These are phyloP conservation scores for Cytospora leucostoma DNA, from an alignment of 2,329 filamentous ascomycete species.

Conservation along the genomic window DNA sequence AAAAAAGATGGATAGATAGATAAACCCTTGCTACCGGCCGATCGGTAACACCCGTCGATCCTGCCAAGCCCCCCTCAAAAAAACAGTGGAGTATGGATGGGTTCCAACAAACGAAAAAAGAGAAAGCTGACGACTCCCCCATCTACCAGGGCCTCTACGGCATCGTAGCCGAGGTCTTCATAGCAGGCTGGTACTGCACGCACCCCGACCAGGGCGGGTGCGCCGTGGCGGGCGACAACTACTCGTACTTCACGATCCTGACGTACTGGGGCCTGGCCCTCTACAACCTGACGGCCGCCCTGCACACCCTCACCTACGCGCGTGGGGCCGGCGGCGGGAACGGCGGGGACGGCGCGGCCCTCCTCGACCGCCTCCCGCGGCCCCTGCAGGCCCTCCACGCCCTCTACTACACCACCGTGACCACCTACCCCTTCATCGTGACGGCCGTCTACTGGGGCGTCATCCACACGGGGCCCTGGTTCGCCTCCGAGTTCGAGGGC, in stretches of 20 bases:
- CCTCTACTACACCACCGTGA: slow-evolving; percentile 64
- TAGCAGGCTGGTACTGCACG: slow-evolving; percentile 66
- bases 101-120: background rate
- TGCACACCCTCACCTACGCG: slow-evolving; percentile 71
- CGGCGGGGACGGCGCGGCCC: slow-evolving; percentile 52
- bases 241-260: slow-evolving; percentile 81
- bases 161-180: slow-evolving; percentile 69
- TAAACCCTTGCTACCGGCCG: background rate
- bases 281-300: slow-evolving; percentile 69
- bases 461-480: slow-evolving; percentile 57
- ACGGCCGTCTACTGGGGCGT: slow-evolving; percentile 71
- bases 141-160: slow-evolving; percentile 60
- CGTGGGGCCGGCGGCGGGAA: slow-evolving; percentile 37
- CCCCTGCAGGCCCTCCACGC: slow-evolving; percentile 65
- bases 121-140: slow-evolving; percentile 1
- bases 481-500: slow-evolving; percentile 49
- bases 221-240: slow-evolving; percentile 53
- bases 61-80: background rate
- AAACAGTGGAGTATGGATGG: background rate
- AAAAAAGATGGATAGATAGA: background rate
- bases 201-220: slow-evolving; percentile 48
- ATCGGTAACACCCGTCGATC: slow-evolving; percentile 1
- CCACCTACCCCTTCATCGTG: slow-evolving; percentile 67
- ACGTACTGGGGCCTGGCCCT: slow-evolving; percentile 83
- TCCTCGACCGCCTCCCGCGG: slow-evolving; percentile 62